Conservation (phyloP, 805 yeast species). For the Barnettozyma sucrosica region DNA sequence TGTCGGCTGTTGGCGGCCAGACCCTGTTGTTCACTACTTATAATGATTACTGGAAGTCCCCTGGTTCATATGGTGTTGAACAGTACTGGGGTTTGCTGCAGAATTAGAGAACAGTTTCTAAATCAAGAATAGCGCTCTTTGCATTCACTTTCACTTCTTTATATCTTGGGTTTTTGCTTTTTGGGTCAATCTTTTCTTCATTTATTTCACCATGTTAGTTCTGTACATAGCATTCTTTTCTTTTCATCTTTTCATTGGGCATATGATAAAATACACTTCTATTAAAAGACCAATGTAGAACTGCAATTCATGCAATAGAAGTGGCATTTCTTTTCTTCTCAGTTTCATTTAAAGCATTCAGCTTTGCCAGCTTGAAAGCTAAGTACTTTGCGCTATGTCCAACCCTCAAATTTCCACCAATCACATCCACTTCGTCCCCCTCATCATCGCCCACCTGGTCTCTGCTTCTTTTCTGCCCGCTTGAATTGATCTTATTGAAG, state of each 20-base stretch:
- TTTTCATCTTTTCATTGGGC: background rate
- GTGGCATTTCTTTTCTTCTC: background rate
- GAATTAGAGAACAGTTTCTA: background rate
- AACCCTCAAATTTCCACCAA: conserved; percentile 33
- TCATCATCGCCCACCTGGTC: conserved; percentile 14
- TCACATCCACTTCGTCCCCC: conserved; percentile 1
- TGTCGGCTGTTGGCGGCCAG: conserved; percentile 38
- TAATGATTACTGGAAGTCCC: conserved; percentile 58
- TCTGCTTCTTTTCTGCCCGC: conserved; percentile 13
- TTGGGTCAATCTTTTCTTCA: background rate
- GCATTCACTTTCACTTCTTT: background rate
- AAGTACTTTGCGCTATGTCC: conserved; percentile 75
- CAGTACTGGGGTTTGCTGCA: conserved; percentile 41
- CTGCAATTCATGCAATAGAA: no score
- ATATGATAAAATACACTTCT: no score
- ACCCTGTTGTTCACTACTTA: conserved; percentile 55
- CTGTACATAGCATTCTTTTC: background rate
- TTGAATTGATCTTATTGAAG: conserved; percentile 14
- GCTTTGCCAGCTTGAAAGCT: conserved; percentile 42
- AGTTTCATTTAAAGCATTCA: background rate
- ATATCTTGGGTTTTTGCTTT: background rate
- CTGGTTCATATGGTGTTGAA: conserved; percentile 54
- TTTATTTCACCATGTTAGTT: background rate
- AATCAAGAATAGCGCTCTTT: background rate
- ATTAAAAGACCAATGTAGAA: background rate